A percentile compares a stretch with the other conserved stretches of the same genome.
Conservation (phyloP, 1,284 basidiomycete genomes). For the Coniophora puteana region DNA sequence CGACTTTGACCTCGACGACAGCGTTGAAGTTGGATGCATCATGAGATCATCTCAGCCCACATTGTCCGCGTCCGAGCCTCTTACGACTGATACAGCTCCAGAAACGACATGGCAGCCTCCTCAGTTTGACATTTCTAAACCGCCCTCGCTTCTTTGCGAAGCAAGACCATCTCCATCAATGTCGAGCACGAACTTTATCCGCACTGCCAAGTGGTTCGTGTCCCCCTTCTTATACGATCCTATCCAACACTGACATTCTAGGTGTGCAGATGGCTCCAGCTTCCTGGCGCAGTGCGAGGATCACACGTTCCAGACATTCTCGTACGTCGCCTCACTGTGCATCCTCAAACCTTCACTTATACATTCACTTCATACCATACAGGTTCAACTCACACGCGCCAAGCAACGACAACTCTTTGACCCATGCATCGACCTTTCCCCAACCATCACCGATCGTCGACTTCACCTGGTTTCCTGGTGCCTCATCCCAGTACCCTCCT, state of each 20-base stretch:
- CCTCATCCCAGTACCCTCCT: slow-evolving; percentile 51
- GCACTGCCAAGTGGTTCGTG: too few relatives aligned
- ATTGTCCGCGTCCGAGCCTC: too few relatives aligned
- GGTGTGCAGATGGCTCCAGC: slow-evolving; percentile 63
- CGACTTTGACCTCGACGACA: too few relatives aligned
- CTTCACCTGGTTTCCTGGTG: slow-evolving; percentile 79
- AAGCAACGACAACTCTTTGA: slow-evolving; percentile 3
- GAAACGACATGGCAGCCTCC: slow-evolving; percentile 3
- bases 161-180: too few relatives aligned
- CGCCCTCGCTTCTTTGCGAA: too few relatives aligned
- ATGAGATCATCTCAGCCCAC: too few relatives aligned
- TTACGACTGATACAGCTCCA: too few relatives aligned
- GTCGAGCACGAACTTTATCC: too few relatives aligned
- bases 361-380: neutral
- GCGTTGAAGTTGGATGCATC: too few relatives aligned
- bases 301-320: slow-evolving; percentile 46
- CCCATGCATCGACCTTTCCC: slow-evolving; percentile 24
- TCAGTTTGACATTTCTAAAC: slow-evolving; percentile 1
- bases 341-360: too few relatives aligned
- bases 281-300: slow-evolving; percentile 62
- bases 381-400: slow-evolving; percentile 3
- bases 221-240: too few relatives aligned
- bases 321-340: slow-evolving; percentile 28
- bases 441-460: slow-evolving; percentile 74
- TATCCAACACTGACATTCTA: slow-evolving; percentile 26